A percentile compares a stretch with the other conserved stretches of the same genome.
These are phyloP conservation scores for Pyrenula aspistea DNA, from an alignment of 495 filamentous ascomycete genomes.

Conservation along the genomic window DNA sequence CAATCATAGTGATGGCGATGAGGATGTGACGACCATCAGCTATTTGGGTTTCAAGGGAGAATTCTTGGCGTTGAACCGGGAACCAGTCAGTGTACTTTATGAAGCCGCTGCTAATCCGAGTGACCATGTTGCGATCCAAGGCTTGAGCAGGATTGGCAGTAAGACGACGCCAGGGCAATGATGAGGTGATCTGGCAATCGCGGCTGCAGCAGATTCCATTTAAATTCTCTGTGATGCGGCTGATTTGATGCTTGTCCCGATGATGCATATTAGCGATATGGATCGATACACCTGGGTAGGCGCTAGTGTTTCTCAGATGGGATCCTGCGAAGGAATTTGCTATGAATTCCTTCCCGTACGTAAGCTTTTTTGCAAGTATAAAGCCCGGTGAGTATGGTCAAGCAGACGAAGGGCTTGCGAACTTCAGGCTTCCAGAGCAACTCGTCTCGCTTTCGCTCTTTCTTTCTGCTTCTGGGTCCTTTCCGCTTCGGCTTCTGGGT, in stretches of 20 bases:
- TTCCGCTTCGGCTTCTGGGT: slow-evolving; percentile 8
- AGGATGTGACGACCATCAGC: slow-evolving; percentile 63
- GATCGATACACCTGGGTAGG: no score
- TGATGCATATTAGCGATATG: no score
- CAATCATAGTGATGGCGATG: slow-evolving; percentile 49
- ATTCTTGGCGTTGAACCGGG: slow-evolving; percentile 72
- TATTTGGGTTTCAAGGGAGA: slow-evolving; percentile 92
- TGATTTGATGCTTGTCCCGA: no score
- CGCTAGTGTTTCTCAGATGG: no score
- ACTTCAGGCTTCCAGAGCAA: slow-evolving; percentile 16
- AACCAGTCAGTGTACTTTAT: slow-evolving; percentile 77
- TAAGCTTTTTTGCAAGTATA: no score
- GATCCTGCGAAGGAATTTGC: no score
- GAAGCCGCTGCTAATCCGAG: slow-evolving; percentile 85
- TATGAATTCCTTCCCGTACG: no score
- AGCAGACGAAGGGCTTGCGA: background rate
- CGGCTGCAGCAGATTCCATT: no score
- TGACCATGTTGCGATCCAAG: slow-evolving; percentile 56
- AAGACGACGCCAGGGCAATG: slow-evolving; percentile 30
- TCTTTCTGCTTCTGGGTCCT: slow-evolving; percentile 22
- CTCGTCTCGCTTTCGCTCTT: slow-evolving; percentile 26
- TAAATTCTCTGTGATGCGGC: no score
- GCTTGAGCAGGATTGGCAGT: slow-evolving; percentile 26
- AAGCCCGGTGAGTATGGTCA: background rate
- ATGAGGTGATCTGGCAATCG: slow-evolving; percentile 2